A percentile compares a stretch with the other conserved stretches of the same genome.
Conservation (phyloP, 345 rosid genomes). For the Lumnitzera racemosa region DNA sequence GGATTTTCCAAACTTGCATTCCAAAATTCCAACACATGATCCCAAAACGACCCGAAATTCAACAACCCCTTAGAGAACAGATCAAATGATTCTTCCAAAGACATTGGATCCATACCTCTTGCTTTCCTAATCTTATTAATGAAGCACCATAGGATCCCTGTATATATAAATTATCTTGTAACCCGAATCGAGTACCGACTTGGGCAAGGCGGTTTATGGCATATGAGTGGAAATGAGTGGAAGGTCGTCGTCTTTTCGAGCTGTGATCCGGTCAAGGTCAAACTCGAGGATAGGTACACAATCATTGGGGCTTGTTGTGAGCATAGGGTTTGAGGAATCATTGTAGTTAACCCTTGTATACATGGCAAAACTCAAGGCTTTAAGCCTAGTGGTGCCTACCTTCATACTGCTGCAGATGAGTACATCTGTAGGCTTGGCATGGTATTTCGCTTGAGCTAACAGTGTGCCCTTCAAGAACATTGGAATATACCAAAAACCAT, state of each 20-base stretch:
- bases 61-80: not conserved
- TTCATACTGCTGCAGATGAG: constrained; percentile 3
- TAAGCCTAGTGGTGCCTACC: constrained; percentile 6
- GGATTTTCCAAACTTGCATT: constrained; percentile 1
- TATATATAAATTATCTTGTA: constrained; percentile 1
- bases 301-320: constrained; percentile 4
- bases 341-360: not conserved
- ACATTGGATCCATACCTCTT: not conserved
- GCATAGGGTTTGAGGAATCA: not conserved
- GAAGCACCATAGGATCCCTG: constrained; percentile 3
- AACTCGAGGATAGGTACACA: not conserved
- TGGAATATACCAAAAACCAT: not conserved
- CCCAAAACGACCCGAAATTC: not conserved
- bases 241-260: not conserved
- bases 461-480: not conserved
- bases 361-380: constrained; percentile 4
- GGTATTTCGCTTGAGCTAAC: not conserved
- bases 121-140: not conserved
- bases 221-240: not conserved
- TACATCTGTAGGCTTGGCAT: not conserved
- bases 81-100: not conserved
- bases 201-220: too few species aligned
- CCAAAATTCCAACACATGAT: not conserved
- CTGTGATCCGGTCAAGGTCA: not conserved
- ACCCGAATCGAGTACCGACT: too few species aligned